Base-by-base conservation (phyloP, 805 yeast genomes). In the Nakazawaea sp. region DNA sequence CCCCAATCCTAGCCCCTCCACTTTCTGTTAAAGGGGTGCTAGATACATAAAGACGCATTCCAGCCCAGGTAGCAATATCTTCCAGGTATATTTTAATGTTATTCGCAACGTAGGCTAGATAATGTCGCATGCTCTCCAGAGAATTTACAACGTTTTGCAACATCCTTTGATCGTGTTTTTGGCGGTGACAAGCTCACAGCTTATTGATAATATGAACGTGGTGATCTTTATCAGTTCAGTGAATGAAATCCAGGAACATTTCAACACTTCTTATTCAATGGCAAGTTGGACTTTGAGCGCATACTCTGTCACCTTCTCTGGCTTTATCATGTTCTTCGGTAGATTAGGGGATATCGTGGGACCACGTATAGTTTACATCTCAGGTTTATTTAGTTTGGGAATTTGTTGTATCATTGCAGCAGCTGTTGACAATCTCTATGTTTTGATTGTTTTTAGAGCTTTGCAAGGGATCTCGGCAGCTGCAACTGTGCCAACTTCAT, bases 281-380 rank as follows among this genome's bases (percentile, higher is more conserved):
- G 43, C 40, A 19, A 40, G 43, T 27, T 63, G 68, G 68, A 51
- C 53, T 1, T 33, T 63, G 4, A 53, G 66, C 1, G 56, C 61
- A 1, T 63, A 62, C 43, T 52, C 64, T 3, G 41, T 63, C 13
- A 56, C 66, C 0, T 46, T 61, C 18, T 62, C 63, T 12, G 52
- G 65, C 2, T 61, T 61, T 42, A 62, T 62, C 34, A 53, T 62
- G 33, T 32, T 60, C 11, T 52, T 56, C 34, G 68, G 68, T 11
- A 56, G 62, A 32, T 21, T 60, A 4, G 56, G 56, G 5, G 68
- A 62, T 43, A 47, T 58, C 12, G 27, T 61, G 5, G 68, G 68
- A 20, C 56, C 55, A 20, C 49, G 53, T 9, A 20, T 33, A 10
- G 44, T 58, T 4, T 57, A 52, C 33, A 33, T 48, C 2, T 21